Evolutionary conservation across 495 filamentous ascomycete genomes (phyloP).

Genomic region (Glutinoglossum americanum): DNA sequence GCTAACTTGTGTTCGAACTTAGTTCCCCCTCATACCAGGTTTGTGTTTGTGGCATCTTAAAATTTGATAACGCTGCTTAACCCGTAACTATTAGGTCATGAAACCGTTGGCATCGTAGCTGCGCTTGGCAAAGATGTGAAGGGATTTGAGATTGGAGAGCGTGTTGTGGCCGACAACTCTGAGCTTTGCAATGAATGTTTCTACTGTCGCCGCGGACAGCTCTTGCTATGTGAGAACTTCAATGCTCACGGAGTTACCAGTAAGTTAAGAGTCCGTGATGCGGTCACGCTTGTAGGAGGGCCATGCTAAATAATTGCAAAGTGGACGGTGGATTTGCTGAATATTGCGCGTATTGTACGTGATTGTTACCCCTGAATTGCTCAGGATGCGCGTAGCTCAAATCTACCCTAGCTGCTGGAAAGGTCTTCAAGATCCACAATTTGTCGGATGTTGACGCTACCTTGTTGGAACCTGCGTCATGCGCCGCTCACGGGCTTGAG

Average conservation of each 20-base stretch:
- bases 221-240: slow-evolving; percentile 49
- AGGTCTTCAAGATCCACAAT: slow-evolving; percentile 51
- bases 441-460: slow-evolving; percentile 50
- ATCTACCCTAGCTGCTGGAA: slow-evolving; percentile 20
- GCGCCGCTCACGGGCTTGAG: slow-evolving; percentile 47
- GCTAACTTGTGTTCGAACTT: background rate
- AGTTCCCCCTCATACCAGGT: slow-evolving; percentile 37
- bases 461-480: slow-evolving; percentile 49
- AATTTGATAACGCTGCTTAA: background rate
- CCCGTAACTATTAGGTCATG: slow-evolving; percentile 23
- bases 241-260: slow-evolving; percentile 35
- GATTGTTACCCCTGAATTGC: background rate
- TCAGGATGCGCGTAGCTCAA: slow-evolving; percentile 1
- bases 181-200: slow-evolving; percentile 53
- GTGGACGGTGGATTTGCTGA: slow-evolving; percentile 51
- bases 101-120: slow-evolving; percentile 33
- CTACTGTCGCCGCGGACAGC: slow-evolving; percentile 49
- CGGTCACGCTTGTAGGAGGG: background rate
- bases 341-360: slow-evolving; percentile 28
- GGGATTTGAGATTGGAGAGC: slow-evolving; percentile 40
- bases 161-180: slow-evolving; percentile 35
- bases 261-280: slow-evolving; percentile 7
- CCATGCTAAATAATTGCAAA: slow-evolving; percentile 1
- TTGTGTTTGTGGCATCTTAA: background rate
- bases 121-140: slow-evolving; percentile 32